These are phyloP conservation scores for Quercus robur DNA, from an alignment of 306 rosid species.

Conservation along the genomic window DNA sequence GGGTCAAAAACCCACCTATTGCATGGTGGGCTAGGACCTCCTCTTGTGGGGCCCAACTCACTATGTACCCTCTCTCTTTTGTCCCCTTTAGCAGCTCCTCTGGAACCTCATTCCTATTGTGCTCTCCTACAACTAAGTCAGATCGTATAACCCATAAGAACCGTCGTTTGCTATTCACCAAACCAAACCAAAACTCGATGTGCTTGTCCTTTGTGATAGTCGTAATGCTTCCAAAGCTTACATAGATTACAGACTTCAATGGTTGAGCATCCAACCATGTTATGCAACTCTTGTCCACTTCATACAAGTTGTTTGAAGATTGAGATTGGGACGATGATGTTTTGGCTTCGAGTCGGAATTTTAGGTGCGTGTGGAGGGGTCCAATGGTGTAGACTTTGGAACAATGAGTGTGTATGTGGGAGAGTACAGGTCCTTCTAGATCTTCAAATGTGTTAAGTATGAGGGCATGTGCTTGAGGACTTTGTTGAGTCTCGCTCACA, in stretches of 20 bases:
- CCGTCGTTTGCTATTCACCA: slow-evolving; percentile 27
- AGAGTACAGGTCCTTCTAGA: too few species aligned
- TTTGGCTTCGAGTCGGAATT: background rate
- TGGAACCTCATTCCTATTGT: background rate
- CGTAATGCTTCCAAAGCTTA: slow-evolving; percentile 42
- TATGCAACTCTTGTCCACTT: slow-evolving; percentile 34
- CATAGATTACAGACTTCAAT: slow-evolving; percentile 29
- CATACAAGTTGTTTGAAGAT: slow-evolving; percentile 1
- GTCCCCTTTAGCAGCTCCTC: slow-evolving; percentile 13
- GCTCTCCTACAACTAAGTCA: background rate
- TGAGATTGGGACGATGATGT: background rate
- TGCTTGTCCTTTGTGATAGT: background rate
- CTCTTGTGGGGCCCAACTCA: slow-evolving; percentile 36
- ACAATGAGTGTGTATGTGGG: too few species aligned
- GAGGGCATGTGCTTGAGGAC: too few species aligned
- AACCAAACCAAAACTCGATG: slow-evolving; percentile 45
- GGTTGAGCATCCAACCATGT: slow-evolving; percentile 47
- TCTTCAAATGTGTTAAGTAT: too few species aligned
- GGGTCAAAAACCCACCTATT: slow-evolving; percentile 30
- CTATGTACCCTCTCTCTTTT: slow-evolving; percentile 21
- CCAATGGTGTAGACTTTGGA: slow-evolving; percentile 31
- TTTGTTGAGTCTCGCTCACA: background rate
- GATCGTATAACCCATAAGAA: slow-evolving; percentile 45
- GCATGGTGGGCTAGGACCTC: slow-evolving; percentile 33
- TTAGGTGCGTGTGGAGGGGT: slow-evolving; percentile 34